phyloP scores from a whole-genome alignment of 352 stramenopile genomes.

The Phytopythium aichiense region DNA sequence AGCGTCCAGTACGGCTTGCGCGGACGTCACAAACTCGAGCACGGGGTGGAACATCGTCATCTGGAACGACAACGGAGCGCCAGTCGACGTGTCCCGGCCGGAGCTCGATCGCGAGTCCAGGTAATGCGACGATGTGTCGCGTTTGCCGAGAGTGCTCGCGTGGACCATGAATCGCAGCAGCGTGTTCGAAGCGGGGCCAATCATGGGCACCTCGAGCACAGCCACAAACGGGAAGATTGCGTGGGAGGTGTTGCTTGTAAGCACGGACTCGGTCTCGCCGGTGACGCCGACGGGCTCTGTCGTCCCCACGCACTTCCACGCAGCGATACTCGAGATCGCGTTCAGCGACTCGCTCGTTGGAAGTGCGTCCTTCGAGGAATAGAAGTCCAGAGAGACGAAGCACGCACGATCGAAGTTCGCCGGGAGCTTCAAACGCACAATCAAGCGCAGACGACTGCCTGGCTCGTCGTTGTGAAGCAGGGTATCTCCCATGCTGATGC shows the following conservation, averaged over 20 bases:
- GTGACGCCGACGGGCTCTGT: slow-evolving; percentile 71
- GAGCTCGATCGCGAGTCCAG: slow-evolving; percentile 42
- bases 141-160: slow-evolving; percentile 69
- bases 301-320: slow-evolving; percentile 82
- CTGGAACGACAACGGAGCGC: slow-evolving; percentile 62
- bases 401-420: slow-evolving; percentile 70
- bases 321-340: slow-evolving; percentile 46
- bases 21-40: slow-evolving; percentile 84
- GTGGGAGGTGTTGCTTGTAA: slow-evolving; percentile 51
- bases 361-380: slow-evolving; percentile 68
- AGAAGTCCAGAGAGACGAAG: slow-evolving; percentile 84
- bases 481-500: slow-evolving; percentile 71
- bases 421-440: slow-evolving; percentile 80
- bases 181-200: slow-evolving; percentile 76
- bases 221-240: slow-evolving; percentile 83
- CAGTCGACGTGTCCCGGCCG: slow-evolving; percentile 33
- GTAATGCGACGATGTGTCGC: slow-evolving; percentile 34
- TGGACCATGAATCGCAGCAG: slow-evolving; percentile 86
- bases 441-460: slow-evolving; percentile 74
- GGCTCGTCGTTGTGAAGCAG: slow-evolving; percentile 79
- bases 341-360: slow-evolving; percentile 42
- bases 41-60: slow-evolving; percentile 87
- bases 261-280: slow-evolving; percentile 58
- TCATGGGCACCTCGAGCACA: slow-evolving; percentile 77
- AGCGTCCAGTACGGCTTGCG: slow-evolving; percentile 78